Percentiles rank a stretch among this genome's conserved stretches.
phyloP scores from a whole-genome alignment of 2,329 filamentous ascomycete species.

The Paracamarosporium sp. region DNA sequence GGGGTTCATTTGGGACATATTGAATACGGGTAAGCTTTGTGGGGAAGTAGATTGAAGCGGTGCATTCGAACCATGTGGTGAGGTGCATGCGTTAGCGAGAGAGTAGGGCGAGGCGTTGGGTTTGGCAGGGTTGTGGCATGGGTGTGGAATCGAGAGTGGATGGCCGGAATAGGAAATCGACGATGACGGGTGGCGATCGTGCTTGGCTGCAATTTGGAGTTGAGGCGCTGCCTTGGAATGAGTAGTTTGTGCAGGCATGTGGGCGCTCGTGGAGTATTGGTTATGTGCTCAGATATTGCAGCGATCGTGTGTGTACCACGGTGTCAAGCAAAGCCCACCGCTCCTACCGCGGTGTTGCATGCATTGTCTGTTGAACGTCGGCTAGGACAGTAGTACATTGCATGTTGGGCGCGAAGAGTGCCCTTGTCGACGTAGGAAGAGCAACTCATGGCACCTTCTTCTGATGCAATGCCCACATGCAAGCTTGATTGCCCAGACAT shows the following conservation, averaged over 20 bases:
- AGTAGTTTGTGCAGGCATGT: not conserved
- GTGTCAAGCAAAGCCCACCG: not conserved
- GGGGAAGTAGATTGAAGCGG: not conserved
- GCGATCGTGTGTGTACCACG: not conserved
- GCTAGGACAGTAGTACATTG: not conserved
- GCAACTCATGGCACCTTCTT: not conserved
- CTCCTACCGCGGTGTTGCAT: not conserved
- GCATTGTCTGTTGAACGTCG: not conserved
- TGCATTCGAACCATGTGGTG: not conserved
- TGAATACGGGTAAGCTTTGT: not conserved
- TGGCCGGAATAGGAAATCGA: conserved; percentile 2
- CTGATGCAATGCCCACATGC: not conserved
- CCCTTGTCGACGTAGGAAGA: not conserved
- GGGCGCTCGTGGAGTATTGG: not conserved
- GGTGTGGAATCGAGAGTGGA: not conserved
- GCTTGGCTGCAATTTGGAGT: conserved; percentile 1
- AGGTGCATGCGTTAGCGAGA: not conserved
- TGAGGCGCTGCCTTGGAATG: not conserved
- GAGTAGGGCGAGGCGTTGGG: not conserved
- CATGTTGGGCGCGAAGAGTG: not conserved
- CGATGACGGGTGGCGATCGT: not conserved
- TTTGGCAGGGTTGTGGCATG: not conserved
- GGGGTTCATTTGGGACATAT: conserved; percentile 5
- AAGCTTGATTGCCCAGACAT: not conserved
- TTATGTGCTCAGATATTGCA: not conserved